phyloP scores from a whole-genome alignment of 176 grass and related monocot genomes.

The Carex pumila region DNA sequence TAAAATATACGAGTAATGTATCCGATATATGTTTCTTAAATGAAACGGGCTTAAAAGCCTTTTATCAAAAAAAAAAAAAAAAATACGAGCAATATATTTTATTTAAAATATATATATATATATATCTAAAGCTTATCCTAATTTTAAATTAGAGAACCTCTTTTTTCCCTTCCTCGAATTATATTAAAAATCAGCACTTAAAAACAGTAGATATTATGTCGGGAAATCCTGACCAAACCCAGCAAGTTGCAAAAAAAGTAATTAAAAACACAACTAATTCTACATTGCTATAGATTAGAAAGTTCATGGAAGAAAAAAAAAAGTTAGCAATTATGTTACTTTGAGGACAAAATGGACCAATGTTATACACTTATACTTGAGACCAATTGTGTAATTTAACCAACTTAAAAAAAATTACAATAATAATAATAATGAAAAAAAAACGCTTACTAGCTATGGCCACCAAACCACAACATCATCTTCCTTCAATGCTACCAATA shows the following conservation, averaged over 20 bases:
- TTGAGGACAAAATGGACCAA: neutral
- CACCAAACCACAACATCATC: neutral
- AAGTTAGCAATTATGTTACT: neutral
- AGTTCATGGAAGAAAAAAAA: neutral
- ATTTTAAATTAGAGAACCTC: too few species aligned
- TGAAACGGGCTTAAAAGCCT: too few species aligned
- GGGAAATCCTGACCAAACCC: conserved; percentile 4
- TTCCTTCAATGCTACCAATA: conserved; percentile 37
- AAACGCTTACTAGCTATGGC: neutral
- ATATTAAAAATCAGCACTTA: too few species aligned
- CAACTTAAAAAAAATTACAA: neutral
- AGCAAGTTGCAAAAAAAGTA: conserved; percentile 3
- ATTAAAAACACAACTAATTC: conserved; percentile 26
- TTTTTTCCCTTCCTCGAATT: too few species aligned
- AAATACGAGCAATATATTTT: too few species aligned
- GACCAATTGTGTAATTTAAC: neutral
- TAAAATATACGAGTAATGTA: too few species aligned
- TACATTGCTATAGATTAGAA: conserved; percentile 34
- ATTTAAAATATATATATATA: too few species aligned
- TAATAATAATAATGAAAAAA: neutral
- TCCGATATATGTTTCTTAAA: too few species aligned
- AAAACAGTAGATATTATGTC: too few species aligned
- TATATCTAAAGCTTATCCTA: too few species aligned
- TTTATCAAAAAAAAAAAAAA: too few species aligned
- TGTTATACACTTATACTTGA: neutral